Percentiles rank a stretch among this genome's conserved stretches.
Evolutionary conservation across 2,329 filamentous ascomycete genomes (phyloP).

Genomic region (Phyllosticta ampelicida): DNA sequence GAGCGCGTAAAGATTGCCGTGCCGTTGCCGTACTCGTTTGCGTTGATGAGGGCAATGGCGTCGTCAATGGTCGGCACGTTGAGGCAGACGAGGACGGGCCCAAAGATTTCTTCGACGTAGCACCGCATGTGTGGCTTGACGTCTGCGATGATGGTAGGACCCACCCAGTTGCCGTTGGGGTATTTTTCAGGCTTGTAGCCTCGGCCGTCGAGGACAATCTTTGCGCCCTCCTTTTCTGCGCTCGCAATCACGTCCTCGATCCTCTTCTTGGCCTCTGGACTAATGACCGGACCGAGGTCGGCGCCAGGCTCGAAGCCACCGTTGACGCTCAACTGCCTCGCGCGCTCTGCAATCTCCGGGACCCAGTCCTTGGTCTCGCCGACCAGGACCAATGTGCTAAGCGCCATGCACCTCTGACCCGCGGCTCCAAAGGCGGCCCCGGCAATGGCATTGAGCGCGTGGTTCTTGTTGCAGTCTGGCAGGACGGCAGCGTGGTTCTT

Average conservation of each 20-base stretch:
- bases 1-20: constrained; percentile 75
- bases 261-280: constrained; percentile 63
- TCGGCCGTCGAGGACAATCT: constrained; percentile 70
- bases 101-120: constrained; percentile 79
- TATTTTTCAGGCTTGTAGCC: constrained; percentile 67
- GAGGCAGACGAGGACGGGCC: constrained; percentile 71
- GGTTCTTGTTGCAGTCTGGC: constrained; percentile 83
- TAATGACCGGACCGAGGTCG: constrained; percentile 75
- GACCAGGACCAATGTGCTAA: constrained; percentile 73
- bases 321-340: constrained; percentile 61
- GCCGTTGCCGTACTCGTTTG: constrained; percentile 79
- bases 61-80: constrained; percentile 70
- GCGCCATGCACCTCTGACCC: constrained; percentile 77
- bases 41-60: constrained; percentile 71
- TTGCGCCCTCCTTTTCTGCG: constrained; percentile 71
- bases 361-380: constrained; percentile 80
- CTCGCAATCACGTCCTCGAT: constrained; percentile 67
- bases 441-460: constrained; percentile 72
- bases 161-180: constrained; percentile 74
- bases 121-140: constrained; percentile 73
- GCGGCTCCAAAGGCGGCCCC: constrained; percentile 78
- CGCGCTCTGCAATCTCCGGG: constrained; percentile 63
- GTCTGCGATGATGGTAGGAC: constrained; percentile 71
- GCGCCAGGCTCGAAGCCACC: constrained; percentile 72
- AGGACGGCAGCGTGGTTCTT: constrained; percentile 83